These are phyloP conservation scores for Teunomyces gatunensis DNA, from an alignment of 805 yeast genomes.

Conservation along the genomic window DNA sequence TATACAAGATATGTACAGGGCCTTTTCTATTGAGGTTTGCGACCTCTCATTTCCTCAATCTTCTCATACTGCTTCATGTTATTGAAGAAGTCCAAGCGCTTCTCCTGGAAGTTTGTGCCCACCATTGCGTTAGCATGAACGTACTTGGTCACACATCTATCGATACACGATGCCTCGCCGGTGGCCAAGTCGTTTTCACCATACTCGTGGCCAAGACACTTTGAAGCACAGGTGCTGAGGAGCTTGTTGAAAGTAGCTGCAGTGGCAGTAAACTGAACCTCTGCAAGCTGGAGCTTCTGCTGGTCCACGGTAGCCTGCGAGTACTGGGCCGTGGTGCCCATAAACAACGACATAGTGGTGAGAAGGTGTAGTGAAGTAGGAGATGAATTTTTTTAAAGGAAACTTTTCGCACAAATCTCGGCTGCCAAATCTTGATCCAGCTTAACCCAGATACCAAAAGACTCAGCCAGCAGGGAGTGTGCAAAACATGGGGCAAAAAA, in stretches of 20 bases:
- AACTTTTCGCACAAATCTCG: not conserved
- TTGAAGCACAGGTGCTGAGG: slow-evolving; percentile 59
- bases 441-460: too few species aligned
- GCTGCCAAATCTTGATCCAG: not conserved
- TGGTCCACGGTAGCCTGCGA: slow-evolving; percentile 51
- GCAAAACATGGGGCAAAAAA: not conserved
- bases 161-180: slow-evolving; percentile 81
- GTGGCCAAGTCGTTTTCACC: slow-evolving; percentile 82
- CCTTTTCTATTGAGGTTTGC: not conserved
- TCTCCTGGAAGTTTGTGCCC: slow-evolving; percentile 49
- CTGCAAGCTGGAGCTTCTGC: slow-evolving; percentile 60
- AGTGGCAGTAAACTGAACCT: slow-evolving; percentile 67
- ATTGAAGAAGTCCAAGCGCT: slow-evolving; percentile 44
- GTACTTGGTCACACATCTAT: slow-evolving; percentile 83
- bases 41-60: slow-evolving; percentile 5
- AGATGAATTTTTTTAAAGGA: not conserved
- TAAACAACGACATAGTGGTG: slow-evolving; percentile 58
- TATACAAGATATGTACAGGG: slow-evolving; percentile 3
- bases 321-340: slow-evolving; percentile 46
- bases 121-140: slow-evolving; percentile 66
- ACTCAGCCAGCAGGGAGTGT: too few species aligned
- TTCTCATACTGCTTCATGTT: slow-evolving; percentile 38
- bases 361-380: not conserved
- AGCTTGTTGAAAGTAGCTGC: slow-evolving; percentile 41
- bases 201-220: slow-evolving; percentile 84